Conservation (phyloP, 225 moss, liverwort and hornwort genomes). For the Neckera pumila region DNA sequence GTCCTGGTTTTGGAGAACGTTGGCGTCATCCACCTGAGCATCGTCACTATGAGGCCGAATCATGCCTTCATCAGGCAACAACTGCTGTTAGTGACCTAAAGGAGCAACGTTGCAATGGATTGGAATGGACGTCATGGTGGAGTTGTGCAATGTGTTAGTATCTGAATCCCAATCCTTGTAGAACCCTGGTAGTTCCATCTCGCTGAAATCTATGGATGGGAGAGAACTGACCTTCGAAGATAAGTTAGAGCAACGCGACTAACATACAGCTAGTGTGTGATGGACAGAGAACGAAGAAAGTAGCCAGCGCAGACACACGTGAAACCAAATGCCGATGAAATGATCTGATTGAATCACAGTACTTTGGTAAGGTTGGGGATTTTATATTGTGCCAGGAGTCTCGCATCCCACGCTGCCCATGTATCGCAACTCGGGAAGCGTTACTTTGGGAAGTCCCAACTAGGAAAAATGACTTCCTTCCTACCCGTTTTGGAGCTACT, state of each 20-base stretch:
- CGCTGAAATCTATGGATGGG: not conserved
- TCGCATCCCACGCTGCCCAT: too few species aligned
- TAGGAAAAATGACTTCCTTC: not conserved
- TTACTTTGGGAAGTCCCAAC: not conserved
- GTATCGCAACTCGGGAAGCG: not conserved
- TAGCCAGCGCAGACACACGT: not conserved
- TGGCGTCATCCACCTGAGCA: too few species aligned
- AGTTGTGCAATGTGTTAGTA: not conserved
- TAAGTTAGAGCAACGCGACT: not conserved
- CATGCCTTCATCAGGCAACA: too few species aligned
- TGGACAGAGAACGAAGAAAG: too few species aligned
- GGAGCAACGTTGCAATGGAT: too few species aligned
- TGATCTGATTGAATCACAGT: not conserved
- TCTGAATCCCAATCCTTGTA: not conserved
- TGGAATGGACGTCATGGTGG: too few species aligned
- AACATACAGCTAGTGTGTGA: not conserved
- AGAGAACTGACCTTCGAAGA: not conserved
- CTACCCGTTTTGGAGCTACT: not conserved
- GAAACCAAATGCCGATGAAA: not conserved
- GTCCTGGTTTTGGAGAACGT: too few species aligned
- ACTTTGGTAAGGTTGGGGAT: not conserved
- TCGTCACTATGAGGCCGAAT: too few species aligned
- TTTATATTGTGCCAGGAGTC: not conserved
- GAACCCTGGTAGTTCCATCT: not conserved
- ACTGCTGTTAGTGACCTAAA: too few species aligned